Conservation (phyloP, 2,329 filamentous ascomycete species). For the Cercospora sp. region DNA sequence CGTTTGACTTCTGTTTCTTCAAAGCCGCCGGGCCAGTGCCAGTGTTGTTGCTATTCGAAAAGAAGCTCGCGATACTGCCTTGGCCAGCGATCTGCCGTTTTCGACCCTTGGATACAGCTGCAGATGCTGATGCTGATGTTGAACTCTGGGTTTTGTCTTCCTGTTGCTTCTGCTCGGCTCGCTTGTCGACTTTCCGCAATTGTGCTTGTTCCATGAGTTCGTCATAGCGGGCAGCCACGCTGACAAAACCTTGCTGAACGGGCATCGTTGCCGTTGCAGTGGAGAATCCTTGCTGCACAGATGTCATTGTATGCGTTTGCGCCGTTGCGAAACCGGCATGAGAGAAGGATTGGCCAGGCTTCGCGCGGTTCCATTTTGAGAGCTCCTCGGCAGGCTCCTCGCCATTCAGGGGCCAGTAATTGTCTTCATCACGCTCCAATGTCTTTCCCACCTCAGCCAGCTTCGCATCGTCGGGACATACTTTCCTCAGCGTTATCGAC, state of each 20-base stretch:
- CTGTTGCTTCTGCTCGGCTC: constrained; percentile 29
- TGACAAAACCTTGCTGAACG: constrained; percentile 38
- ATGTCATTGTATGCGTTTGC: constrained; percentile 26
- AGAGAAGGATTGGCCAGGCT: not conserved
- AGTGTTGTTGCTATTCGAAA: constrained; percentile 39
- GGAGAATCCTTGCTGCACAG: constrained; percentile 36
- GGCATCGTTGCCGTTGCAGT: constrained; percentile 33
- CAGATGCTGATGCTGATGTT: not conserved
- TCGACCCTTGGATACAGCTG: constrained; percentile 36
- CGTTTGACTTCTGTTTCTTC: constrained; percentile 3
- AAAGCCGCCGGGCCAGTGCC: not conserved
- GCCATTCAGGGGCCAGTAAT: constrained; percentile 67
- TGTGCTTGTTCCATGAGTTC: constrained; percentile 43
- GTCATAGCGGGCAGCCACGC: constrained; percentile 43
- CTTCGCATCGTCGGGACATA: constrained; percentile 57
- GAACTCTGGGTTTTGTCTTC: not conserved
- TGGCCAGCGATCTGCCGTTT: constrained; percentile 50
- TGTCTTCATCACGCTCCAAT: constrained; percentile 64
- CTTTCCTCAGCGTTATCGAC: constrained; percentile 68
- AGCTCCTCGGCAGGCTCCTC: constrained; percentile 44
- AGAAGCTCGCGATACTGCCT: constrained; percentile 56
- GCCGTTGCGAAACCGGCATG: constrained; percentile 23
- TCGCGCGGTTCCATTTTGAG: constrained; percentile 42
- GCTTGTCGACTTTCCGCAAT: constrained; percentile 34
- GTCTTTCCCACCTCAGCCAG: constrained; percentile 53